Conservation (phyloP, 148 eudicot genomes). For the Bassia scoparia region DNA sequence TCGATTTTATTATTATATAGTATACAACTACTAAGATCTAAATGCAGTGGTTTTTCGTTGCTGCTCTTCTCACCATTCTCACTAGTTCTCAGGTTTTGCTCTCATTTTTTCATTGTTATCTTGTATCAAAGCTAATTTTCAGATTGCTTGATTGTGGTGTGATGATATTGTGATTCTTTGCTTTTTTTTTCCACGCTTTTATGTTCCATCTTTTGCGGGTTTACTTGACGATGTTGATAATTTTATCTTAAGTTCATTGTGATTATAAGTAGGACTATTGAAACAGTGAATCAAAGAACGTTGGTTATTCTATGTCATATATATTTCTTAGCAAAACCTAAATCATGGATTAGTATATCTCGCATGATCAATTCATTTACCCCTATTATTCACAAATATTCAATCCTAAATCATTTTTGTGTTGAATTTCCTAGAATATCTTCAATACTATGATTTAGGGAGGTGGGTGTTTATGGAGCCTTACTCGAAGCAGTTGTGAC, state of each 20-base stretch:
- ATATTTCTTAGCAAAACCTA: background rate
- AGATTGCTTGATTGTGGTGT: background rate
- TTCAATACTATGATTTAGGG: background rate
- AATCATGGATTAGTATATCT: background rate
- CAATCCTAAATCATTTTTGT: too few relatives aligned
- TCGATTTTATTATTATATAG: too few relatives aligned
- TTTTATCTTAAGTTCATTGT: too few relatives aligned
- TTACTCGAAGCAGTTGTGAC: background rate
- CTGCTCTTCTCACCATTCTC: conserved; percentile 68
- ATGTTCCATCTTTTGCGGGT: background rate
- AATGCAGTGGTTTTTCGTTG: conserved; percentile 84
- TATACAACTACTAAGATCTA: too few relatives aligned
- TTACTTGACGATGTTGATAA: background rate
- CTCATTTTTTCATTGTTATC: background rate
- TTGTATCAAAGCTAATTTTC: background rate
- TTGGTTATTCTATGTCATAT: too few relatives aligned
- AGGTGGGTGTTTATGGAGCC: background rate
- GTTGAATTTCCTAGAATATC: background rate
- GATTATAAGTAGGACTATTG: too few relatives aligned
- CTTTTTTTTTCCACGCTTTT: background rate
- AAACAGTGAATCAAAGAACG: too few relatives aligned
- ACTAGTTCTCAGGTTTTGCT: conserved; percentile 86
- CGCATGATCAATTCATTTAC: too few relatives aligned
- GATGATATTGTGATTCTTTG: too few relatives aligned
- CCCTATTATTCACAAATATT: too few relatives aligned